Evolutionary conservation across 352 stramenopile genomes (phyloP), one percentile per base, ranked within the genome.

Genomic region (Aphanomyces euteiches): DNA sequence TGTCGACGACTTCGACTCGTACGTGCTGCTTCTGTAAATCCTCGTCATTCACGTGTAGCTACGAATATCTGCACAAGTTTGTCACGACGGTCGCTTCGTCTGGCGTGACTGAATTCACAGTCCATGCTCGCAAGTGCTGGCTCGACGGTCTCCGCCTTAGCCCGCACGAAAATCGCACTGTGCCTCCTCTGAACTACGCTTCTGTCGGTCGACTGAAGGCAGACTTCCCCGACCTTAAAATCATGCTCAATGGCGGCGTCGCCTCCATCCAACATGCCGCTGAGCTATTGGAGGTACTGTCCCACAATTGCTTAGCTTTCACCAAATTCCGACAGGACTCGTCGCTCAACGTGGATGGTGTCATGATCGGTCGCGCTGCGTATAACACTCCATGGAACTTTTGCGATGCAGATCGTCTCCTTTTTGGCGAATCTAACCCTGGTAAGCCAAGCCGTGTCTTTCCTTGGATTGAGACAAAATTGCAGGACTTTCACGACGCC

Each of bases 201-300:
- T 81, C 93, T 48, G 96, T 99, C 3, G 91, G 93, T 67, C 79
- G 90, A 12, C 81, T 99, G 12, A 97, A 98, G 53, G 59, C 89
- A 21, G 97, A 99, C 64, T 99, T 98, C 73, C 96, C 96, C 21
- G 75, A 98, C n/a, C 80, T 99, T 41, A 81, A 79, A 3, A 98
- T 99, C 78, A 98, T 92, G 12, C 79, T 99, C n/a, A 99, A 99
- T 81, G 98, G 97, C 39, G 97, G 96, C 19, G 84, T 99, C 41
- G 83, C 89, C 17, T 98, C 87, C 56, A 91, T 98, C 50, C 79
- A 96, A 63, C 84, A 98, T 45, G 96, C 91, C 7, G 84, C 92
- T 69, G 80, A 92, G 40, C 74, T 98, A 56, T 83, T 98, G 12
- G 78, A 95, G 47, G 79, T 69, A 79, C 47, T 63, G 28, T 28